Base-by-base conservation (phyloP, 2,329 filamentous ascomycete species). In the Chaetomium sp. region DNA sequence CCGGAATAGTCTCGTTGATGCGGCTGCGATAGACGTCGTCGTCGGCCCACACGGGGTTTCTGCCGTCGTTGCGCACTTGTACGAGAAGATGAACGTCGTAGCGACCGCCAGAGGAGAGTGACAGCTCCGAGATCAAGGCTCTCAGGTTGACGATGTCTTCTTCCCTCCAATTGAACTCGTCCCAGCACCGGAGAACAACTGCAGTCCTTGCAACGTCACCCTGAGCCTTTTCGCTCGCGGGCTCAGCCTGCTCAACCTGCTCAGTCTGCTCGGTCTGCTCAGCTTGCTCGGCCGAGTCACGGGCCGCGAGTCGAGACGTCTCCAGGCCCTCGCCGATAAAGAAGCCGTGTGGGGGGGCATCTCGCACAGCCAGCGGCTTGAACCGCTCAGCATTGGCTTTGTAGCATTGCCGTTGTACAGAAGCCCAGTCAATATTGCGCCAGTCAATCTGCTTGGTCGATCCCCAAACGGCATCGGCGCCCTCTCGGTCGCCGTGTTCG, bases 21-120 rank as follows among this genome's bases (percentile, higher is more conserved):
- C 83, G 89, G 73, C 82, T 83, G 74, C 84, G 81, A 79, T 89
- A 97, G 57, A 82, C 82, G 55, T 87, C 85, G 60, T 87, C 81
- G 70, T 92, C 89, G 1, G 90, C 90, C 89, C 90, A 95, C 71
- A 96, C 87, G 9, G 91, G 90, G 67, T 93, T 80, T 66, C 81
- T 83, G 62, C 86, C 85, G 72, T 96, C 90, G 67, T 89, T 83
- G 77, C 91, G 93, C 71, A 96, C 88, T 75, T 97, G 92, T 9
- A 96, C 87, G 2, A 97, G 83, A 23, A 97, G 83, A 73, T 96
- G 91, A 3, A 96, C 86, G 70, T 95, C 90, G 75, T 96, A 97
- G 71, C 94, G 90, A 38, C 90, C 92, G 27, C 92, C 92, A 5
- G 92, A 93, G 59, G 90, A 88, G 63, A 97, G 80, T 1, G 88